Evolutionary conservation across 2,329 filamentous ascomycete species (phyloP).

Genomic region (Graphiopsis chlorocephala): DNA sequence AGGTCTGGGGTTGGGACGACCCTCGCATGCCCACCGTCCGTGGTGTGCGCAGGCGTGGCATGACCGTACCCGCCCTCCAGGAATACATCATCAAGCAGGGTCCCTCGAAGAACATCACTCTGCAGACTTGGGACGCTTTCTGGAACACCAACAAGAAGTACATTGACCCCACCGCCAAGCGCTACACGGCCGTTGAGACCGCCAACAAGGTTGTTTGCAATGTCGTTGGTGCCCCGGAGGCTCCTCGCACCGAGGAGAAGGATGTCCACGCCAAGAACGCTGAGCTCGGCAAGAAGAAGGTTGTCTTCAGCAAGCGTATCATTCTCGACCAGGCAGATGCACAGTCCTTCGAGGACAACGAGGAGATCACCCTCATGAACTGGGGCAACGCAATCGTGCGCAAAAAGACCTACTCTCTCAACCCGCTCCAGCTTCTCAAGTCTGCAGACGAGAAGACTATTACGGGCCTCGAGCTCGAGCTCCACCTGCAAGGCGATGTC

Average conservation of each 20-base stretch:
- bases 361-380: slow-evolving; percentile 94
- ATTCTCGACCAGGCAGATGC: slow-evolving; percentile 85
- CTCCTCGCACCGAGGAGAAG: slow-evolving; percentile 65
- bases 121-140: slow-evolving; percentile 74
- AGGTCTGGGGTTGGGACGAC: slow-evolving; percentile 82
- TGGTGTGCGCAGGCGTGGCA: slow-evolving; percentile 72
- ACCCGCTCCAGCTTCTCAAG: slow-evolving; percentile 47
- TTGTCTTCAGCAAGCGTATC: slow-evolving; percentile 71
- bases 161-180: slow-evolving; percentile 48
- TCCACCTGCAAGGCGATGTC: slow-evolving; percentile 90
- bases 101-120: slow-evolving; percentile 77
- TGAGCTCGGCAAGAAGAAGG: slow-evolving; percentile 79
- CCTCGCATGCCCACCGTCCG: slow-evolving; percentile 83
- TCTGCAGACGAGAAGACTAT: slow-evolving; percentile 56
- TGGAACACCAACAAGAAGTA: slow-evolving; percentile 55
- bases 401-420: slow-evolving; percentile 57
- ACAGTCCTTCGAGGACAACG: slow-evolving; percentile 73
- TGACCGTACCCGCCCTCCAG: slow-evolving; percentile 74
- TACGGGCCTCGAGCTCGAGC: slow-evolving; percentile 71
- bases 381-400: slow-evolving; percentile 89
- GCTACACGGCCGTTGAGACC: slow-evolving; percentile 59
- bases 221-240: slow-evolving; percentile 32
- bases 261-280: slow-evolving; percentile 89
- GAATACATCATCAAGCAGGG: slow-evolving; percentile 85
- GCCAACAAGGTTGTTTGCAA: slow-evolving; percentile 60